A percentile compares a stretch with the other conserved stretches of the same genome.
phyloP scores from a whole-genome alignment of 352 stramenopile species.

The Phytophthora aleatoria region DNA sequence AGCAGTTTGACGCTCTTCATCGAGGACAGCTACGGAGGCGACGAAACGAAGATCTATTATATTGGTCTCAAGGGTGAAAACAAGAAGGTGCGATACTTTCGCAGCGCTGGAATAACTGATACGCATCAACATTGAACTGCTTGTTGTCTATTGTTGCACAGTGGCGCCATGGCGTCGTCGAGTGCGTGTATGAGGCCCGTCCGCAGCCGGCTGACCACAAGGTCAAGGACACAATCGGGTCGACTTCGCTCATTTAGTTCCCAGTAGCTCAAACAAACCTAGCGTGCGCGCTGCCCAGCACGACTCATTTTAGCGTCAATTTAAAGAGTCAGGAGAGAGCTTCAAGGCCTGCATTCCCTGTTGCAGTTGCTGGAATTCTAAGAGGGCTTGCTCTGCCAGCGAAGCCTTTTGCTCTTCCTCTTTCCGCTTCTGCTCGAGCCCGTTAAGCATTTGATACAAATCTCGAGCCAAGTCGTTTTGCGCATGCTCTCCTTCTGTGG shows the following conservation, averaged over 20 bases:
- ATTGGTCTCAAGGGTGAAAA: conserved; percentile 88
- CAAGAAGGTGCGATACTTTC: conserved; percentile 64
- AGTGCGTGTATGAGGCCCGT: conserved; percentile 84
- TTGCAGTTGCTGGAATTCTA: conserved; percentile 57
- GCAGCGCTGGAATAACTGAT: conserved; percentile 1
- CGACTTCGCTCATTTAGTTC: conserved; percentile 58
- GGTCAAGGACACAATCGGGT: conserved; percentile 53
- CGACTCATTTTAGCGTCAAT: conserved; percentile 5
- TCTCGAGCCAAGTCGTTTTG: conserved; percentile 52
- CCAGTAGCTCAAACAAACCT: conserved; percentile 6
- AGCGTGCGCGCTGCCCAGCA: background rate
- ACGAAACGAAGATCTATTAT: conserved; percentile 85
- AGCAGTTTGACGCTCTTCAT: conserved; percentile 84
- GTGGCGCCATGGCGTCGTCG: conserved; percentile 86
- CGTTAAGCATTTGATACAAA: conserved; percentile 63
- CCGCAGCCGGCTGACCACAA: conserved; percentile 83
- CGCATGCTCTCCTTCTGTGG: conserved; percentile 1
- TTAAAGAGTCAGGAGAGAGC: conserved; percentile 28
- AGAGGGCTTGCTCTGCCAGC: conserved; percentile 50
- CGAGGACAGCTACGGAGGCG: conserved; percentile 72
- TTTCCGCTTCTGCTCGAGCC: conserved; percentile 60
- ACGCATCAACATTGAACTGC: conserved; percentile 3
- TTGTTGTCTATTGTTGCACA: conserved; percentile 33
- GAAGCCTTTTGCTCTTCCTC: conserved; percentile 68
- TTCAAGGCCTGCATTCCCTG: conserved; percentile 39